Conservation (phyloP, 2,329 filamentous ascomycete genomes). For the Nothophaeocryptopus gaeumannii region DNA sequence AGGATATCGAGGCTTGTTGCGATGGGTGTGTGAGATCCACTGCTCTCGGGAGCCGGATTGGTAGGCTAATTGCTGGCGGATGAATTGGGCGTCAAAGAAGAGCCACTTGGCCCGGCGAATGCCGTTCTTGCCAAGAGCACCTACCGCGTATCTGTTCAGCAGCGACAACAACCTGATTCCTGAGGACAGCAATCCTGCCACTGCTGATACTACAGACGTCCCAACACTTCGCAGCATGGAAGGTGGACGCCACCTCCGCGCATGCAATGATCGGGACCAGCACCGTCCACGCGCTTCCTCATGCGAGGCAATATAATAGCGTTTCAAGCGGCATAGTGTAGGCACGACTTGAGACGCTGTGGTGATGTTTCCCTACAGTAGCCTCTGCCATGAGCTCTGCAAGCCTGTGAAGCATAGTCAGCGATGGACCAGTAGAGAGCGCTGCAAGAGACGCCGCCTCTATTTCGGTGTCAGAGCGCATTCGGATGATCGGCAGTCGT, state of each 20-base stretch:
- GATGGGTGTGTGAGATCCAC: constrained; percentile 14
- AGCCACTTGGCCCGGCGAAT: constrained; percentile 9
- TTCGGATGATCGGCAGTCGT: constrained; percentile 9
- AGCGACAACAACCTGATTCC: background rate
- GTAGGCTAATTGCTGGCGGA: constrained; percentile 13
- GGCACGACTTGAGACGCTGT: constrained; percentile 1
- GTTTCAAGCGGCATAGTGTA: constrained; percentile 15
- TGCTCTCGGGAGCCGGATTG: constrained; percentile 10
- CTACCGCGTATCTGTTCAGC: background rate
- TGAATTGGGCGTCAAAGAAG: constrained; percentile 13
- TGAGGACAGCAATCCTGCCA: background rate
- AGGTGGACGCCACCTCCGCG: constrained; percentile 22
- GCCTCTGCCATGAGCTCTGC: constrained; percentile 1
- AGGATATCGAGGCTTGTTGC: background rate
- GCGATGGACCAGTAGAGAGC: background rate
- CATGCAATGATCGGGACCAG: constrained; percentile 1
- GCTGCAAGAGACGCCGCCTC: constrained; percentile 5
- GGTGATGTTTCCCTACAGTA: background rate
- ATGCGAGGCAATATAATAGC: constrained; percentile 23
- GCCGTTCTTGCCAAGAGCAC: constrained; percentile 11
- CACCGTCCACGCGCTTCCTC: constrained; percentile 10
- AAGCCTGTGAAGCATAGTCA: constrained; percentile 5
- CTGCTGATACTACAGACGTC: background rate
- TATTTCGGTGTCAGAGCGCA: constrained; percentile 1
- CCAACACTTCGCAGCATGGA: constrained; percentile 9